Percentiles rank a stretch among this genome's conserved stretches.
These are phyloP conservation scores for Xanthoceras sorbifolium DNA, from an alignment of 345 rosid species.

Conservation along the genomic window DNA sequence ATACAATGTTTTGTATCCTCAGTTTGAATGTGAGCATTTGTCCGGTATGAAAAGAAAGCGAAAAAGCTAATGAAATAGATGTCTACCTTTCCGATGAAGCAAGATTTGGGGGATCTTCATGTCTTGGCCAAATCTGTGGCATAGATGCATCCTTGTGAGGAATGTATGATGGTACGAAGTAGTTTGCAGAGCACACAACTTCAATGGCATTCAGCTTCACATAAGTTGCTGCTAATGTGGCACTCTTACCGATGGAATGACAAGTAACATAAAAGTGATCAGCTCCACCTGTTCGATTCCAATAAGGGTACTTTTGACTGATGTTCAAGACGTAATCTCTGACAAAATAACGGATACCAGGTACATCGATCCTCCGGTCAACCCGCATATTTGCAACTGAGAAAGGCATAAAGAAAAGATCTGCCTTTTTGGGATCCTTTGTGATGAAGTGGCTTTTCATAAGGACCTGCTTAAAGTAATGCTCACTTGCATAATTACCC, in stretches of 20 bases:
- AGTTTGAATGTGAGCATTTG: background rate
- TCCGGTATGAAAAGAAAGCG: background rate
- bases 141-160: constrained; percentile 55
- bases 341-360: constrained; percentile 47
- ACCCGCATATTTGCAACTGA: constrained; percentile 50
- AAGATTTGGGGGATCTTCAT: constrained; percentile 45
- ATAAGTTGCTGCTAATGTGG: constrained; percentile 37
- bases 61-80: background rate
- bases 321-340: constrained; percentile 41
- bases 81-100: constrained; percentile 43
- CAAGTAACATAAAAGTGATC: constrained; percentile 62
- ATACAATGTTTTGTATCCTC: background rate
- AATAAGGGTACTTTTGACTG: constrained; percentile 46
- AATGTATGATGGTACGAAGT: constrained; percentile 42
- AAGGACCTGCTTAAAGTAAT: constrained; percentile 55
- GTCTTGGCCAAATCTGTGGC: constrained; percentile 60
- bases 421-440: constrained; percentile 44
- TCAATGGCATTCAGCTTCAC: constrained; percentile 52
- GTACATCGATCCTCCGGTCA: constrained; percentile 43
- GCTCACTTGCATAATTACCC: constrained; percentile 58
- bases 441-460: constrained; percentile 55
- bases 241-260: constrained; percentile 47
- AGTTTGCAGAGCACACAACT: constrained; percentile 56
- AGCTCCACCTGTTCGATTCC: constrained; percentile 55
- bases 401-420: constrained; percentile 62